Percentiles rank a stretch among this genome's conserved stretches.
Conservation (phyloP, 495 filamentous ascomycete species). For the Aspergillus incahuasiensis region DNA sequence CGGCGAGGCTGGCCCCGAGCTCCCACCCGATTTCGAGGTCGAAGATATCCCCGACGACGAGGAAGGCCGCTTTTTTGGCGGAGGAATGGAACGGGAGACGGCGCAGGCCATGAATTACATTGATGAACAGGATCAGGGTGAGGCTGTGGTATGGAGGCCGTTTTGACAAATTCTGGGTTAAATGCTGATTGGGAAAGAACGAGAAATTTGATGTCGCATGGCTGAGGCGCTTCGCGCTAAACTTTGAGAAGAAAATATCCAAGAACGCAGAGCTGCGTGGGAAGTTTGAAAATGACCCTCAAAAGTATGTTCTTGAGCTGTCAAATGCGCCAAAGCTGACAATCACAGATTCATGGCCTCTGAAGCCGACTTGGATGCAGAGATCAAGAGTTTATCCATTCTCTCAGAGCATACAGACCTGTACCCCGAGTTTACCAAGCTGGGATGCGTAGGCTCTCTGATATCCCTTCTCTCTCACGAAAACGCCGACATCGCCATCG, state of each 20-base stretch:
- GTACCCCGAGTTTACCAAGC: constrained; percentile 74
- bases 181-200: constrained; percentile 31
- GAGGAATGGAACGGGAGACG: constrained; percentile 76
- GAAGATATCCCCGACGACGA: constrained; percentile 70
- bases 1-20: constrained; percentile 61
- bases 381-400: constrained; percentile 84
- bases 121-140: constrained; percentile 62
- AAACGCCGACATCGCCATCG: constrained; percentile 96
- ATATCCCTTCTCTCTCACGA: constrained; percentile 85
- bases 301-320: constrained; percentile 59
- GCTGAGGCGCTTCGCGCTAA: constrained; percentile 75
- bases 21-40: constrained; percentile 61
- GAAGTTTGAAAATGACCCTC: constrained; percentile 77
- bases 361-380: constrained; percentile 88
- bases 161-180: not conserved
- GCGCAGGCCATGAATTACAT: constrained; percentile 88
- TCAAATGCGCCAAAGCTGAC: not conserved
- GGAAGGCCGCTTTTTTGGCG: constrained; percentile 92
- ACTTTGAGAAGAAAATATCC: constrained; percentile 85
- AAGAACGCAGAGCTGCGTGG: constrained; percentile 91
- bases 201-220: constrained; percentile 82
- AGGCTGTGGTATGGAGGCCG: constrained; percentile 35
- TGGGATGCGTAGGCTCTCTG: constrained; percentile 72
- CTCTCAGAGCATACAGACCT: constrained; percentile 82
- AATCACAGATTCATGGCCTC: constrained; percentile 63